Conservation (phyloP, 225 moss, liverwort and hornwort genomes). For the Marchantia paleacea region DNA sequence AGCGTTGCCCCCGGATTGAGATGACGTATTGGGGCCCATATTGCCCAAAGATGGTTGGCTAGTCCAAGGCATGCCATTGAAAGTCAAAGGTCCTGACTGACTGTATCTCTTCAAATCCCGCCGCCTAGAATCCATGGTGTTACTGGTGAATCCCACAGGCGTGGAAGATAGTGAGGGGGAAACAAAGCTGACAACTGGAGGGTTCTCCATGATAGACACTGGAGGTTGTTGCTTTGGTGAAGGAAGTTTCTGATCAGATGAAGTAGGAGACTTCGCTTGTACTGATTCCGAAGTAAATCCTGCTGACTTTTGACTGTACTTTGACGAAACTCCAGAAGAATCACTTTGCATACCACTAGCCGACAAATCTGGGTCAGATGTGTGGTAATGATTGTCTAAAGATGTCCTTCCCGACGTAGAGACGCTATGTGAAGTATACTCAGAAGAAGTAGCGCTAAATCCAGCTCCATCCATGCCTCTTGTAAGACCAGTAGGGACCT, state of each 20-base stretch:
- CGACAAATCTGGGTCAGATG: conserved; percentile 24
- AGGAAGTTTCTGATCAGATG: conserved; percentile 27
- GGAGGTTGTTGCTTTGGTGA: conserved; percentile 24
- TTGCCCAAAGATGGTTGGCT: conserved; percentile 39
- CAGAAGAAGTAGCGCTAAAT: conserved; percentile 28
- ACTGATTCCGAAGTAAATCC: conserved; percentile 22
- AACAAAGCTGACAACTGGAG: conserved; percentile 48
- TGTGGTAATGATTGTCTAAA: conserved; percentile 31
- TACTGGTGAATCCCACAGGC: conserved; percentile 51
- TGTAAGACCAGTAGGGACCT: conserved; percentile 17
- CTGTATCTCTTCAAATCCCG: conserved; percentile 55
- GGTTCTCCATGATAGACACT: conserved; percentile 24
- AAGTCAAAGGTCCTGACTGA: conserved; percentile 66
- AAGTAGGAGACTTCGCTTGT: conserved; percentile 24
- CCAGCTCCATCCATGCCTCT: conserved; percentile 25
- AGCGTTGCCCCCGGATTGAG: conserved; percentile 14
- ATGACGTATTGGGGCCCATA: conserved; percentile 21
- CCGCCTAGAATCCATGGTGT: conserved; percentile 30
- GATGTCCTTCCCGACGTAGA: conserved; percentile 46
- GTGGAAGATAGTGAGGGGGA: conserved; percentile 59
- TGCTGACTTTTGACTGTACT: conserved; percentile 28
- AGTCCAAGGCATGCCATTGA: conserved; percentile 42
- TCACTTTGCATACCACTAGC: conserved; percentile 25
- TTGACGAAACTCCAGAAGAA: conserved; percentile 28
- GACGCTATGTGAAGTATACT: conserved; percentile 30